phyloP scores from a whole-genome alignment of 2,329 filamentous ascomycete genomes.

The Cercospora brassicicola region DNA sequence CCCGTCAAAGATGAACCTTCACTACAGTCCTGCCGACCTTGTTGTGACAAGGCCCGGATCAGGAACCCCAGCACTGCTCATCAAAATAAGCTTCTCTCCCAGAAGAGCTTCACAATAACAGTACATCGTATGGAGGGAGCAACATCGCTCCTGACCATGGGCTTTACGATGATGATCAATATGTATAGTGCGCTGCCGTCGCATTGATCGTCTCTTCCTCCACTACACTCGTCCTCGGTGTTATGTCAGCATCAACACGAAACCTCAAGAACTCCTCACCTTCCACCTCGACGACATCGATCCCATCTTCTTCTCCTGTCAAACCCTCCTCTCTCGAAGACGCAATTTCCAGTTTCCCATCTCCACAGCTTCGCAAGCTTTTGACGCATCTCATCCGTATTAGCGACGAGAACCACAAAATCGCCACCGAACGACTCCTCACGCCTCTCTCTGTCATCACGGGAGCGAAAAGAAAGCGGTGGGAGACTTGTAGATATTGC shows the following conservation, averaged over 20 bases:
- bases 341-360: neutral
- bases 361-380: neutral
- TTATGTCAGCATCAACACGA: neutral
- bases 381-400: neutral
- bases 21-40: neutral
- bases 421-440: neutral
- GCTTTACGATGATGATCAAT: neutral
- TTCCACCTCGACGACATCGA: neutral
- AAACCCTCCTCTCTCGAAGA: neutral
- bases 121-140: neutral
- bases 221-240: neutral
- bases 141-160: neutral
- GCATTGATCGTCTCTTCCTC: neutral
- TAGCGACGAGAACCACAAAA: neutral
- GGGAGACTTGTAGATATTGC: neutral
- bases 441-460: neutral
- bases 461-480: constrained; percentile 9
- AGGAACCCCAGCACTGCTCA: neutral
- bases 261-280: neutral
- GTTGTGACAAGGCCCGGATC: neutral
- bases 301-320: neutral
- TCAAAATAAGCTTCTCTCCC: neutral
- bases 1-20: neutral
- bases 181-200: neutral
- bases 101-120: neutral